phyloP scores from a whole-genome alignment of 495 filamentous ascomycete species.

The Tuber borchii region DNA sequence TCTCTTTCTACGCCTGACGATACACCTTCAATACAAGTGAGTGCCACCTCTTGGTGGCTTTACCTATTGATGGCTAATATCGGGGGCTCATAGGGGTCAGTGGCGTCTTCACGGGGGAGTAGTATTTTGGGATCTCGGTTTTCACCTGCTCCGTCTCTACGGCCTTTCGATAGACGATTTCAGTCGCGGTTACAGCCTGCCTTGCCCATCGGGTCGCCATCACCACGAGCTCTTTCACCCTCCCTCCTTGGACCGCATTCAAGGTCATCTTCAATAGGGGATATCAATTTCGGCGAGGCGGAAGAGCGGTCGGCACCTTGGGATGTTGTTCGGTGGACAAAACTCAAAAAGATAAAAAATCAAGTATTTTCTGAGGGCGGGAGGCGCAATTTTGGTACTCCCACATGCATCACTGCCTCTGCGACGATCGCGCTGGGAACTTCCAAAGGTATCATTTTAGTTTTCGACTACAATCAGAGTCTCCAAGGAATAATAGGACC shows the following conservation, averaged over 20 bases:
- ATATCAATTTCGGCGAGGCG: conserved; percentile 26
- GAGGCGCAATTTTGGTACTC: conserved; percentile 82
- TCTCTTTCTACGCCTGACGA: conserved; percentile 65
- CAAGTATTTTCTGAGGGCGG: conserved; percentile 93
- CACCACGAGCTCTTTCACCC: conserved; percentile 68
- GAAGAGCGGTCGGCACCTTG: conserved; percentile 61
- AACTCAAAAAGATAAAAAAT: conserved; percentile 76
- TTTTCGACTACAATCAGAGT: conserved; percentile 96
- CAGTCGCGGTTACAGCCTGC: conserved; percentile 61
- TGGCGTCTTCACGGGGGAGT: conserved; percentile 69
- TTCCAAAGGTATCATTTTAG: conserved; percentile 83
- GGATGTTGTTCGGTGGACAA: conserved; percentile 96
- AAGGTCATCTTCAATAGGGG: conserved; percentile 59
- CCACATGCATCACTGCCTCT: conserved; percentile 85
- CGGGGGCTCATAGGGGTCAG: conserved; percentile 58
- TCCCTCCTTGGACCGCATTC: conserved; percentile 69
- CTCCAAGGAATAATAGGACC: conserved; percentile 86
- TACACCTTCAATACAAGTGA: conserved; percentile 78
- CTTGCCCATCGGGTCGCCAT: conserved; percentile 31
- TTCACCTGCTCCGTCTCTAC: conserved; percentile 68
- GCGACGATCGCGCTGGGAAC: conserved; percentile 87
- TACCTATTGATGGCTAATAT: conserved; percentile 39
- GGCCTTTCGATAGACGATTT: conserved; percentile 91
- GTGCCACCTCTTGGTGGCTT: conserved; percentile 29
- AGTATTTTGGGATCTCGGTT: conserved; percentile 51